phyloP scores from a whole-genome alignment of 441 rosid species.

The Corymbia calophylla region DNA sequence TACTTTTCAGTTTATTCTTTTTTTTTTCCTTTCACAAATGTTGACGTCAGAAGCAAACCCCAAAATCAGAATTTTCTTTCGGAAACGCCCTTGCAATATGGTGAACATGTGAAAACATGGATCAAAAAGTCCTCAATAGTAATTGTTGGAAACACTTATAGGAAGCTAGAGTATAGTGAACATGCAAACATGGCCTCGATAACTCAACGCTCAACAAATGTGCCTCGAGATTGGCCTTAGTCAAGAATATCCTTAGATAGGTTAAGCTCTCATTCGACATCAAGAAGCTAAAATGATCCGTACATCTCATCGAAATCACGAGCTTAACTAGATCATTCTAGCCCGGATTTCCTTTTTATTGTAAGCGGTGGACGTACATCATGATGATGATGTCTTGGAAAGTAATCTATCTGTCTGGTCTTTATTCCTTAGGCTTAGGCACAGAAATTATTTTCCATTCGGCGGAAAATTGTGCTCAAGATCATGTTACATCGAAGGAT shows the following conservation, averaged over 20 bases:
- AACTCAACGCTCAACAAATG: not conserved
- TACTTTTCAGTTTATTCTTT: not conserved
- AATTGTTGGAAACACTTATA: not conserved
- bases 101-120: not conserved
- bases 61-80: not conserved
- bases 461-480: not conserved
- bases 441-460: not conserved
- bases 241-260: not conserved
- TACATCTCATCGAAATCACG: not conserved
- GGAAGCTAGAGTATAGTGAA: not conserved
- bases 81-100: not conserved
- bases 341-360: not conserved
- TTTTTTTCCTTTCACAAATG: not conserved
- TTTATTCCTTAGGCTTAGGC: not conserved
- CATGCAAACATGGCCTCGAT: not conserved
- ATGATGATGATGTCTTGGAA: not conserved
- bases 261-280: not conserved
- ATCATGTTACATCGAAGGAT: not conserved
- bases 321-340: not conserved
- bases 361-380: fast-evolving
- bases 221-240: not conserved
- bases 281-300: not conserved
- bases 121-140: not conserved
- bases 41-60: not conserved
- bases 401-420: not conserved